These are phyloP conservation scores for Colletotrichum sidae DNA, from an alignment of 2,329 filamentous ascomycete genomes.

Conservation along the genomic window DNA sequence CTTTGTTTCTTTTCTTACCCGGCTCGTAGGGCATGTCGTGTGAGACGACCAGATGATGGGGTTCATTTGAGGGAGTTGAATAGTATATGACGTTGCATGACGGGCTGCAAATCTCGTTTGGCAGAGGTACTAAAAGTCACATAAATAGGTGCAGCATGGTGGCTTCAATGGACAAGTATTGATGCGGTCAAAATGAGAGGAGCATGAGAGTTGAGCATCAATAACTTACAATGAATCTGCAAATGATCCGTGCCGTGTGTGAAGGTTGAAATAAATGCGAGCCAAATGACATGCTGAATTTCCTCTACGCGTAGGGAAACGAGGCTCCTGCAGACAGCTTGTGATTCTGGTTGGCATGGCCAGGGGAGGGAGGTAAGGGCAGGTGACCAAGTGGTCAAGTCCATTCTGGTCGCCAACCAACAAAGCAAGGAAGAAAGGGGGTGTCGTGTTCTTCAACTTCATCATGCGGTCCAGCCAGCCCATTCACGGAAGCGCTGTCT, in stretches of 20 bases:
- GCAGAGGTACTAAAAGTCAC: slow-evolving; percentile 15
- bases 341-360: neutral
- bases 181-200: neutral
- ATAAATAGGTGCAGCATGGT: slow-evolving; percentile 3
- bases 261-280: no score
- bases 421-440: neutral
- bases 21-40: slow-evolving; percentile 16
- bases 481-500: neutral
- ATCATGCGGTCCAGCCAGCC: slow-evolving; percentile 1
- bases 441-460: neutral
- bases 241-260: no score
- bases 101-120: slow-evolving; percentile 5
- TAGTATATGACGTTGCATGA: slow-evolving; percentile 19
- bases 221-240: neutral
- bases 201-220: neutral
- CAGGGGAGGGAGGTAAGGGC: neutral
- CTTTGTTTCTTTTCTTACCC: slow-evolving; percentile 21
- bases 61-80: slow-evolving; percentile 7
- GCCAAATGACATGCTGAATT: no score
- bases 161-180: neutral
- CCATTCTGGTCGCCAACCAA: neutral
- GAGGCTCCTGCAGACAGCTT: neutral
- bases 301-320: no score
- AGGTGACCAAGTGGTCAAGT: neutral
- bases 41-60: slow-evolving; percentile 18